Base-by-base conservation (phyloP, 1,284 basidiomycete species). In the Schizopora paradoxa region DNA sequence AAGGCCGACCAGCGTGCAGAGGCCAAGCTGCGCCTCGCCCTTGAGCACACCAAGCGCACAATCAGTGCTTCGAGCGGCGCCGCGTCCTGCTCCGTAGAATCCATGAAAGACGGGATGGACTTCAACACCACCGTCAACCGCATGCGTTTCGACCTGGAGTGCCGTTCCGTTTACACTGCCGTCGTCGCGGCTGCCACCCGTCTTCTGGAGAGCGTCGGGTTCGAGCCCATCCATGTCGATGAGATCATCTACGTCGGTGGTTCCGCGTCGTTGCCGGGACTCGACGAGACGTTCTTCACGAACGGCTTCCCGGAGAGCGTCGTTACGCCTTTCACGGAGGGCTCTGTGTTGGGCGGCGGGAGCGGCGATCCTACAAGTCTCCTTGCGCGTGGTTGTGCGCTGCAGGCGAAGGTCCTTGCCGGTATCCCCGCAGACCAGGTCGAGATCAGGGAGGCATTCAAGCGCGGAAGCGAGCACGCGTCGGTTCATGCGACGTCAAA, bases 41-140 rank as follows among this genome's bases (percentile, higher is more conserved):
- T 96, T 49, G 94, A 98, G 64, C 85, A 94, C 63, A 95, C 93
- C 32, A 99, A 99, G 68, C 84, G 93, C 54, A 93, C 92, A 0
- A 74, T 99, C 52, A 86, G 83, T 41, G 95, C 95, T 0, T 88
- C 86, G 29, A 77, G 86, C 11, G 86, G 89, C 33, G 84, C 88
- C 3, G 94, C 94, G 4, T 91, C 89, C 14, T 94, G 92, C 68
- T 80, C 77, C 33, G 89, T 99, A 55, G 94, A 99, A 70, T 91
- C 86, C 1, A 76, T 99, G 54, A 95, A 96, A 64, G 94, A 96
- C 53, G 95, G 96, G 7, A 63, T 90, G 45, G 96, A 99, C 68
- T 93, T 89, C 60, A 93, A 88, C 8, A 86, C 86, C 6, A 79
- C 84, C n/a, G 84, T 99, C 70, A 98, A 97, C 68, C 79, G 92